Evolutionary conservation across 2,329 filamentous ascomycete species (phyloP), one percentile per base, ranked within the genome.

Genomic region (Talaromyces sp.): DNA sequence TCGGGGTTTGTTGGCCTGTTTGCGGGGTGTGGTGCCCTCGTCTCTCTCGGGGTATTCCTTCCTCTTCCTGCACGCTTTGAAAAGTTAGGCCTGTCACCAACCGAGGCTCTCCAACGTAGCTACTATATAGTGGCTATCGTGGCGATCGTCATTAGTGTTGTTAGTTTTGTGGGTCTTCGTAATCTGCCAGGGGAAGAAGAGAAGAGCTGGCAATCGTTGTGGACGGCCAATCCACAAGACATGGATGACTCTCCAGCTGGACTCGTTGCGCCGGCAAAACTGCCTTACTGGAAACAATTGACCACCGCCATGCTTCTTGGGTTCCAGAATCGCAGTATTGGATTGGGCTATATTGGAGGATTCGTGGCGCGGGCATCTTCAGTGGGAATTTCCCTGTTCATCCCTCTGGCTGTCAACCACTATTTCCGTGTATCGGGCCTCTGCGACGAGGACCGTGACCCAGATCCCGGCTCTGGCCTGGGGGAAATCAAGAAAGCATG

Each of bases 321-420:
- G 13, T 85, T 91, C 63, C 85, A 79, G 8, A 89, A 95, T 67
- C 80, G 85, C 9, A 84, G 88, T 62, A 96, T 99, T 56, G 87
- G 86, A 16, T 81, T 97, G 0, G 93, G 89, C 24, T 99, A 97
- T 66, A 77, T 97, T 0, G 94, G 93, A 57, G 94, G 94, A 1
- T 97, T 97, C 65, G 93, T 99, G 2, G 93, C 92, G 9, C 86
- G 94, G 51, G 92, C 94, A 7, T 97, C 92, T 0, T 96, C 91
- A 0, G 94, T 99, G 4, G 93, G 90, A 47, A 96, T 99, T 60
- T 95, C 91, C 0, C 83, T 97, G 5, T 99, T 97, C 75, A 89
- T 99, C 49, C 94, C 94, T 0, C 82, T 99, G 2, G 95, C 89
- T 68, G 86, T 97, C 64, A 97, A 97, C 69, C 87, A 90, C 20